Base-by-base conservation (phyloP, 2,329 filamentous ascomycete species). In the Fusarium pseudonygamai region DNA sequence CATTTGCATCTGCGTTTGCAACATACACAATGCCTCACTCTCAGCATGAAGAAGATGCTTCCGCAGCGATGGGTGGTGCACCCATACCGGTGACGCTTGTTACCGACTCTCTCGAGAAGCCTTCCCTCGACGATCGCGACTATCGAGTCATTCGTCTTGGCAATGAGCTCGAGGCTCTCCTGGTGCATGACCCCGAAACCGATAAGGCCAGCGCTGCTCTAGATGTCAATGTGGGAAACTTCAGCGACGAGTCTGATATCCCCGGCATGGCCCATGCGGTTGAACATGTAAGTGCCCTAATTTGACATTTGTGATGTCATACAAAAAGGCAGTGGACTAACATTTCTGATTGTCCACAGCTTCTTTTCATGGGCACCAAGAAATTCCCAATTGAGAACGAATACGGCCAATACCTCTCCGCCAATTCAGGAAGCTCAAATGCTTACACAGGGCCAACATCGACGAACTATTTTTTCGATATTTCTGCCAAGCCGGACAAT, bases 381-480 rank as follows among this genome's bases (percentile, higher is more conserved):
- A 99, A 98, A 89, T 99, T 96, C 79, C 96, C 96, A 2, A 90
- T 92, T 80, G 96, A 98, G 84, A 98, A 99, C 82, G 96, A 93
- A 74, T 99, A 99, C 86, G 94, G 94, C 79, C 92, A 96, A 80
- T 99, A 97, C 81, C 89, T 99, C 60, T 93, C 95, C 58, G 89
- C 93, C 67, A 93, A 98, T 81, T 97, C 95, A 15, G 96, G 96
- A 62, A 91, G 92, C 79, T 97, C 95, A 34, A 99, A 99, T 82
- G 96, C 96, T 62, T 98, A 97, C 82, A 99, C 96, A 3, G 95
- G 93, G 22, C 87, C 93, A 10, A 97, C 94, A 4, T 97, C 96
- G 59, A 99, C 96, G 72, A 98, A 98, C 84, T 99, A 97, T 85
- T 98, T 93, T 84, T 99, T 99, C 81, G 96, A 99, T 79, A 91